Evolutionary conservation across 2,329 filamentous ascomycete species (phyloP).

Genomic region (Trichoderma brevicompactum): DNA sequence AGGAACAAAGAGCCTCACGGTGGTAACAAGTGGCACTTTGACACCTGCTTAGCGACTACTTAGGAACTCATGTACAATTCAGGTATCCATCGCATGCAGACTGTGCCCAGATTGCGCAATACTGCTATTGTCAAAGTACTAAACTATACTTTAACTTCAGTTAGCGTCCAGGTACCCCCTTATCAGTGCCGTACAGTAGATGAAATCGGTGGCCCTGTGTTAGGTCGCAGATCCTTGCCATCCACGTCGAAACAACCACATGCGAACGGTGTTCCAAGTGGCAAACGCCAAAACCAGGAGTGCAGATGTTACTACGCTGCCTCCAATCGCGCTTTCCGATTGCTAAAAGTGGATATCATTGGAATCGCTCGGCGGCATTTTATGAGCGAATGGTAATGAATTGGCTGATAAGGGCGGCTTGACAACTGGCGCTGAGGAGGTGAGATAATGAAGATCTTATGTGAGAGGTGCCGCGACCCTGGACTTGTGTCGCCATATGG

Average conservation of each 20-base stretch:
- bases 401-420: slow-evolving; percentile 18
- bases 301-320: neutral
- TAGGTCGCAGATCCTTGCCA: slow-evolving; percentile 13
- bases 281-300: slow-evolving; percentile 15
- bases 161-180: neutral
- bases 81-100: neutral
- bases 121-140: neutral
- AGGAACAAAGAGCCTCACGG: slow-evolving; percentile 10
- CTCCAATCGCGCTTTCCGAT: slow-evolving; percentile 15
- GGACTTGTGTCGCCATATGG: neutral
- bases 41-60: neutral
- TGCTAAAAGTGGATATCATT: neutral
- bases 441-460: slow-evolving; percentile 17
- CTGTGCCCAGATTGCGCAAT: neutral
- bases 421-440: slow-evolving; percentile 4
- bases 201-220: neutral
- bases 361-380: slow-evolving; percentile 17
- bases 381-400: slow-evolving; percentile 8
- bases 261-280: slow-evolving; percentile 2
- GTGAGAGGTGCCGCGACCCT: slow-evolving; percentile 1
- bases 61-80: neutral
- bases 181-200: neutral
- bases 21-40: neutral
- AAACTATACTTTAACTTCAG: neutral
- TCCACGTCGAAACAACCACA: neutral